Evolutionary conservation across 2,329 filamentous ascomycete species (phyloP).

Genomic region (Capronia coronata): DNA sequence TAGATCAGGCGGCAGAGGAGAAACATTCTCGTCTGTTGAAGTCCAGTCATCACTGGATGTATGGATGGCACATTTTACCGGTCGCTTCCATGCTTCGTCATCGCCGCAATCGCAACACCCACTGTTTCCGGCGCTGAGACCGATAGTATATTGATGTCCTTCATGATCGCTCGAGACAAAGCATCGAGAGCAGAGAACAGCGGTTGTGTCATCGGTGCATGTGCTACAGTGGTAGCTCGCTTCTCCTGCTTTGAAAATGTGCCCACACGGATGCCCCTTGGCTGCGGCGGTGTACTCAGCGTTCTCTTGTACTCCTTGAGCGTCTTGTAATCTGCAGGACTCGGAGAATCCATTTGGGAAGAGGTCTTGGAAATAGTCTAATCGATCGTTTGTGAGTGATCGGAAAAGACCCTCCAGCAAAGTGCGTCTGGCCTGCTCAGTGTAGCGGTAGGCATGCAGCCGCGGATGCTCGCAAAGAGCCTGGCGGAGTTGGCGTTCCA

Average conservation of each 20-base stretch:
- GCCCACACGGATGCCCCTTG: slow-evolving; percentile 86
- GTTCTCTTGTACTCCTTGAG: slow-evolving; percentile 86
- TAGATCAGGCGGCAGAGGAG: slow-evolving; percentile 63
- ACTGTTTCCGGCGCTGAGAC: slow-evolving; percentile 80
- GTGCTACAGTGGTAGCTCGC: slow-evolving; percentile 92
- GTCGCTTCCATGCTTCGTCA: slow-evolving; percentile 83
- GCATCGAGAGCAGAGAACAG: slow-evolving; percentile 86
- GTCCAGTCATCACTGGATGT: slow-evolving; percentile 56
- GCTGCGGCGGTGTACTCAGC: slow-evolving; percentile 92
- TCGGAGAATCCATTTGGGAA: slow-evolving; percentile 69
- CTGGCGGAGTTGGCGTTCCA: slow-evolving; percentile 75
- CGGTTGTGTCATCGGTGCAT: slow-evolving; percentile 90
- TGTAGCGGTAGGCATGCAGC: slow-evolving; percentile 69
- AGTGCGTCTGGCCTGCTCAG: slow-evolving; percentile 60
- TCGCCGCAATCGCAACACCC: slow-evolving; percentile 98
- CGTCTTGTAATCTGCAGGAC: slow-evolving; percentile 70
- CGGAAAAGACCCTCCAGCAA: slow-evolving; percentile 77
- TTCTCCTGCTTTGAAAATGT: slow-evolving; percentile 93
- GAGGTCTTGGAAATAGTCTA: slow-evolving; percentile 68
- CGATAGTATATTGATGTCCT: slow-evolving; percentile 84
- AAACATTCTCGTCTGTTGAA: slow-evolving; percentile 48
- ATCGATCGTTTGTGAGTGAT: slow-evolving; percentile 69
- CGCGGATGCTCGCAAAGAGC: slow-evolving; percentile 72
- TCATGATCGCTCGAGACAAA: slow-evolving; percentile 94
- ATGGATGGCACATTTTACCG: slow-evolving; percentile 89